Evolutionary conservation across 192 early-diverging fungal genomes (phyloP).

Genomic region (Coemansia sp.): DNA sequence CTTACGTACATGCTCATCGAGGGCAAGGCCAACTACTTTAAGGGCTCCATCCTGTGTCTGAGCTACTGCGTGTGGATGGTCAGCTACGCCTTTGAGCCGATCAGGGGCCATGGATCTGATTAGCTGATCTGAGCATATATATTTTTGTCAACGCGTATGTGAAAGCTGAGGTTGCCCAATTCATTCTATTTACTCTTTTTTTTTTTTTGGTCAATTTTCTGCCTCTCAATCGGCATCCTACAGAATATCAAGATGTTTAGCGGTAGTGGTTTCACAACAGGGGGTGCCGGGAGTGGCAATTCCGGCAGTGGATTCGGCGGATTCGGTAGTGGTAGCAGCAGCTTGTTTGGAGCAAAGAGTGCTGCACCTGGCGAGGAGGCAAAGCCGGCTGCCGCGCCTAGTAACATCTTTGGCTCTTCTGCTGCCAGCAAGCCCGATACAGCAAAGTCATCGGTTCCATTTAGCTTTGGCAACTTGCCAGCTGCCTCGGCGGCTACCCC

Average conservation of each 20-base stretch:
- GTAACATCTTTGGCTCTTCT: not conserved
- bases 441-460: conserved; percentile 7
- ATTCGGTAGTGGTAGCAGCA: conserved; percentile 10
- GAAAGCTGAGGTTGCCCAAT: not conserved
- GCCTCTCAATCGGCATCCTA: not conserved
- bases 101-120: conserved; percentile 27
- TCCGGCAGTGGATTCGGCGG: conserved; percentile 5
- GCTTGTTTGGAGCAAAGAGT: conserved; percentile 15
- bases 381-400: not conserved
- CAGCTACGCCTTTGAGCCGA: conserved; percentile 74
- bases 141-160: conserved; percentile 2
- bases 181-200: not conserved
- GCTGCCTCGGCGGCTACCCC: not conserved
- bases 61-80: conserved; percentile 81
- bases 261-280: conserved; percentile 10
- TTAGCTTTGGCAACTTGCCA: conserved; percentile 10
- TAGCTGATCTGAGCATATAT: not conserved
- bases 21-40: conserved; percentile 96
- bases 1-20: conserved; percentile 93
- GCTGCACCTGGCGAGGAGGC: not conserved
- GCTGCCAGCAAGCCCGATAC: conserved; percentile 19
- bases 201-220: not conserved
- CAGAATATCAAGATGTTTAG: not conserved
- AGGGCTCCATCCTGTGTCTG: conserved; percentile 85
- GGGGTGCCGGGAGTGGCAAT: conserved; percentile 7